Conservation (phyloP, 805 yeast species). For the Jamesozyma piceae region DNA sequence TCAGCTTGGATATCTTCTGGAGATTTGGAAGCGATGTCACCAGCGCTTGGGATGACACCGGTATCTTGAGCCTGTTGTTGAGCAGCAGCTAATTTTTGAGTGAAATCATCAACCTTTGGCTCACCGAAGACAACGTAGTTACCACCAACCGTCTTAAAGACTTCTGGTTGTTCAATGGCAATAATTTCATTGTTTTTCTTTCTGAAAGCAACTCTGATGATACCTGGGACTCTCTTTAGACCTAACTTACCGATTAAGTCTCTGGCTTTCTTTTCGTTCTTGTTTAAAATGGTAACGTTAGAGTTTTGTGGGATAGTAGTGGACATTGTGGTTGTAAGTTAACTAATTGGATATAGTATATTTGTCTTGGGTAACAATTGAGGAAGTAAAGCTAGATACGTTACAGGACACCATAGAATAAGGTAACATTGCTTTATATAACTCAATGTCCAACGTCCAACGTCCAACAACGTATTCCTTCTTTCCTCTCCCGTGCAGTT, state of each 20-base stretch:
- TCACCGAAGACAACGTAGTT: slow-evolving; percentile 96
- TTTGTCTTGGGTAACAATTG: too few species aligned
- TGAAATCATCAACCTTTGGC: slow-evolving; percentile 91
- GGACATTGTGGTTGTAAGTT: slow-evolving; percentile 13
- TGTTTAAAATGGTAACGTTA: slow-evolving; percentile 56
- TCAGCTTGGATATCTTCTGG: slow-evolving; percentile 79
- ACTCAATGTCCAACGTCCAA: too few species aligned
- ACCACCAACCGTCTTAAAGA: slow-evolving; percentile 86
- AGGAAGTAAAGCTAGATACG: too few species aligned
- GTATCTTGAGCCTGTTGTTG: slow-evolving; percentile 51
- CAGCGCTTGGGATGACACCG: slow-evolving; percentile 36
- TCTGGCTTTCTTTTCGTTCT: slow-evolving; percentile 94
- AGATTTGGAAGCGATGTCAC: slow-evolving; percentile 46
- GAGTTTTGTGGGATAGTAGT: slow-evolving; percentile 22
- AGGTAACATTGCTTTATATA: too few species aligned
- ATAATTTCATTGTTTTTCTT: slow-evolving; percentile 84
- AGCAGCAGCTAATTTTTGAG: slow-evolving; percentile 77
- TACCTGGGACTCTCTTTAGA: slow-evolving; percentile 84
- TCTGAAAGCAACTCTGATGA: slow-evolving; percentile 91
- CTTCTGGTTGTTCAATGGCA: slow-evolving; percentile 91
- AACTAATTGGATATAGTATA: too few species aligned
- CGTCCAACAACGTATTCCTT: too few species aligned
- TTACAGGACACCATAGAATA: too few species aligned
- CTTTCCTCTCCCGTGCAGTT: too few species aligned
- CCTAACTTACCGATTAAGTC: slow-evolving; percentile 78